A percentile compares a stretch with the other conserved stretches of the same genome.
Conservation (phyloP, 2,329 filamentous ascomycete species). For the Clonostachys chloroleuca region DNA sequence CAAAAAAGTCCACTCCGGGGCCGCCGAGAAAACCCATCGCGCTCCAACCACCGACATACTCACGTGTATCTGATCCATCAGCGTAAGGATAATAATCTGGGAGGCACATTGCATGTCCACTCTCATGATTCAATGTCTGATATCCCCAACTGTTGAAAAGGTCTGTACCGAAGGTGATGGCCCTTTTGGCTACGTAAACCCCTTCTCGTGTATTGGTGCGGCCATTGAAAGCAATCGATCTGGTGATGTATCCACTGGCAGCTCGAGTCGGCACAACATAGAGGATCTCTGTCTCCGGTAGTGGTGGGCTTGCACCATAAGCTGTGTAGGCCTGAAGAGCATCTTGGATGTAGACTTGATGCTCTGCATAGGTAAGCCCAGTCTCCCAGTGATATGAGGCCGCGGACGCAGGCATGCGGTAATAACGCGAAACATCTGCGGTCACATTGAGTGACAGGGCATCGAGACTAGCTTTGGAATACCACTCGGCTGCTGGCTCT, state of each 20-base stretch:
- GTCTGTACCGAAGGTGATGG: conserved; percentile 24
- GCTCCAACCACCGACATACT: conserved; percentile 28
- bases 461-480: neutral
- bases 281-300: conserved; percentile 12
- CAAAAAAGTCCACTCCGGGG: conserved; percentile 25
- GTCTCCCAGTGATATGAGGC: neutral
- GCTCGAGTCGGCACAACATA: conserved; percentile 15
- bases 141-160: conserved; percentile 20
- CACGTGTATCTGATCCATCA: conserved; percentile 10
- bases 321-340: neutral
- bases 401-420: conserved; percentile 14
- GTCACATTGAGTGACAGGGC: conserved; percentile 12
- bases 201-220: neutral
- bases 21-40: conserved; percentile 27
- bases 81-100: conserved; percentile 27
- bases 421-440: conserved; percentile 11
- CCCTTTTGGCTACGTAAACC: conserved; percentile 15
- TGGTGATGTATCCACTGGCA: neutral
- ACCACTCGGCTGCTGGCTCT: conserved; percentile 10
- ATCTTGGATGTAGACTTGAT: neutral
- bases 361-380: neutral
- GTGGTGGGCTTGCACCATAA: no score
- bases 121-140: conserved; percentile 29
- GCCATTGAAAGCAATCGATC: neutral
- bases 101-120: conserved; percentile 28